Base-by-base conservation (phyloP, 768 basidiomycete species). In the Candolleomyces efflorescens region DNA sequence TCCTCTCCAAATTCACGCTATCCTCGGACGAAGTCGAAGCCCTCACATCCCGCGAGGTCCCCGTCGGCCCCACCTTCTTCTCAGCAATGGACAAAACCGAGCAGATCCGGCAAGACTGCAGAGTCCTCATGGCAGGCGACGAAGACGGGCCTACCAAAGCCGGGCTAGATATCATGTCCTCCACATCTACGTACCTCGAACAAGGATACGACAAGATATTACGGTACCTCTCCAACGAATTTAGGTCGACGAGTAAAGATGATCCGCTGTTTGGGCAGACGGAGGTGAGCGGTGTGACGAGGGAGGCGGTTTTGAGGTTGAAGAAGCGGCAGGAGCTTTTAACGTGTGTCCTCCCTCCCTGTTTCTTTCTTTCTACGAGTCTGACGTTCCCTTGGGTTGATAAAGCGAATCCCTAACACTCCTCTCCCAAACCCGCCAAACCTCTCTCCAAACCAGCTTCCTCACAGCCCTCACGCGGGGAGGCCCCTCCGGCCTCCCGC, bases 181-280 rank as follows among this genome's bases (percentile, higher is more conserved):
- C 84, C 7, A 97, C 92, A 0, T 86, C 89, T 0, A 77, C 84
- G 9, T 81, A 92, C 60, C 83, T 98, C 46, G 94, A 98, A 67
- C 85, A 90, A 62, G 95, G 87, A 2, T 95, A 91, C 71, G 86
- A 91, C 58, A 98, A 97, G 73, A 83, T 95, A 43, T 79, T 88
- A 56, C 86, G 93, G 23, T 95, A 90, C 85, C 84, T 87, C 68
- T 81, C 86, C 0, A 87, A 89, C 66, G 91, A 96, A 68, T 94
- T 97, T 67, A 81, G 90, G 10, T 82, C 86, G 60, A 83, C 89
- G 61, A 88, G 87, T 5, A 80, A 84, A 27, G 93, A 91, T 57
- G 32, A 32, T 11, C 32, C 32, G 5, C 32, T 32, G 7, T 32
- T 32, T 11, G 77, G 82, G 11, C 85, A 87, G 60, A 69, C 92